Conservation (phyloP, 306 rosid species). For the Abrus precatorius region DNA sequence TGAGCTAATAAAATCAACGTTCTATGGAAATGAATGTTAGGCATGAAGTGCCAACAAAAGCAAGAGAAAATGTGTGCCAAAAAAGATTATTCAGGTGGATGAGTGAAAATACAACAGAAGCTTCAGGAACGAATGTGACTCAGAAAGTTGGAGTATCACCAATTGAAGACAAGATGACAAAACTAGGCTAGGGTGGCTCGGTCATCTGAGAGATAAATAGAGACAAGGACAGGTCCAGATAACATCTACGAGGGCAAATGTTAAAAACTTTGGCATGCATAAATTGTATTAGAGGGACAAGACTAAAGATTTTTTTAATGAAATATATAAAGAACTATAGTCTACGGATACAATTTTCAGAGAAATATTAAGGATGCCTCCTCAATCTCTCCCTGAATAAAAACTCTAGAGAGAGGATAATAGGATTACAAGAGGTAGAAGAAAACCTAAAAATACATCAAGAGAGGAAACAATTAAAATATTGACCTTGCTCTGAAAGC, state of each 20-base stretch:
- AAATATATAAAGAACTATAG: background rate
- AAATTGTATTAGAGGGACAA: background rate
- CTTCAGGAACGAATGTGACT: background rate
- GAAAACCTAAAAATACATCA: background rate
- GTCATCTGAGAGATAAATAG: background rate
- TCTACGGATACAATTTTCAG: background rate
- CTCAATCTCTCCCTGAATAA: background rate
- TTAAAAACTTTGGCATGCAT: constrained; percentile 8
- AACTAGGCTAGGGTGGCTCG: constrained; percentile 7
- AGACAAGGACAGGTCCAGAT: background rate
- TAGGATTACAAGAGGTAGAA: background rate
- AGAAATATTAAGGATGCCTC: background rate
- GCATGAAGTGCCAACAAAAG: background rate
- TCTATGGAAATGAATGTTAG: background rate
- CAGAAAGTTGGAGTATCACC: background rate
- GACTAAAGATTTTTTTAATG: background rate
- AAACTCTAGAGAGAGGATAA: background rate
- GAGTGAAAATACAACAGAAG: background rate
- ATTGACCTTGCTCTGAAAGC: background rate
- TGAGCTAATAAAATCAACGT: constrained; percentile 5
- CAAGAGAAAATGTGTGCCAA: background rate
- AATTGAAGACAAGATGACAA: constrained; percentile 7
- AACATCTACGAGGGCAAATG: background rate
- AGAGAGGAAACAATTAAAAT: background rate
- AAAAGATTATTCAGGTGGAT: constrained; percentile 12